A percentile compares a stretch with the other conserved stretches of the same genome.
Conservation (phyloP, 192 early-diverging fungal species). For the Podochytrium sp. region DNA sequence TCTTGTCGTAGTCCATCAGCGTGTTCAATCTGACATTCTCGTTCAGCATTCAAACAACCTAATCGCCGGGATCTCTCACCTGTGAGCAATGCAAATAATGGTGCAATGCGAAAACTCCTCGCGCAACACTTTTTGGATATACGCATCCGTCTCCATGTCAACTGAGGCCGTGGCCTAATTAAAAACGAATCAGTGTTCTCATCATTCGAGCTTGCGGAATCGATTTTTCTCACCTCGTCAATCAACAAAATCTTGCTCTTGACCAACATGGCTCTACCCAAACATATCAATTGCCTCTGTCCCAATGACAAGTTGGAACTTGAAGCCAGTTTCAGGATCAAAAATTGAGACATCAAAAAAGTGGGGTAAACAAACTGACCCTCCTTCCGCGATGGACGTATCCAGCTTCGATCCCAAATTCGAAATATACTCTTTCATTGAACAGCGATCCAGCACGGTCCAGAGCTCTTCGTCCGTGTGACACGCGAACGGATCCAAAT, state of each 20-base stretch:
- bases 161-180: slow-evolving; percentile 40
- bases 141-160: slow-evolving; percentile 74
- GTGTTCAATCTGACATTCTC: no score
- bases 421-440: slow-evolving; percentile 70
- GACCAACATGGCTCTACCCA: slow-evolving; percentile 41
- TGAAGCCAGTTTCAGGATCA: no score
- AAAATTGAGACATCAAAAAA: no score
- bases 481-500: slow-evolving; percentile 58
- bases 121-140: slow-evolving; percentile 76
- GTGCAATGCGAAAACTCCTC: slow-evolving; percentile 73
- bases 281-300: slow-evolving; percentile 62
- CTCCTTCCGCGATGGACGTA: slow-evolving; percentile 64
- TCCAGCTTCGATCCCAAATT: slow-evolving; percentile 66
- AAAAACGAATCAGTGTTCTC: no score
- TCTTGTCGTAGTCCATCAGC: slow-evolving; percentile 51
- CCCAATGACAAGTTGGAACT: slow-evolving; percentile 79
- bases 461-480: slow-evolving; percentile 71
- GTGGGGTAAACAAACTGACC: no score
- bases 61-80: no score
- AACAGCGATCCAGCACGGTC: slow-evolving; percentile 65
- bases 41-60: no score
- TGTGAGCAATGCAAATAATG: slow-evolving; percentile 40
- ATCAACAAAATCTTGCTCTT: slow-evolving; percentile 33
- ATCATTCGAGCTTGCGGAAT: no score
- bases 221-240: slow-evolving; percentile 44